Evolutionary conservation across 805 yeast genomes (phyloP).

Genomic region (Komagataella mondaviorum): DNA sequence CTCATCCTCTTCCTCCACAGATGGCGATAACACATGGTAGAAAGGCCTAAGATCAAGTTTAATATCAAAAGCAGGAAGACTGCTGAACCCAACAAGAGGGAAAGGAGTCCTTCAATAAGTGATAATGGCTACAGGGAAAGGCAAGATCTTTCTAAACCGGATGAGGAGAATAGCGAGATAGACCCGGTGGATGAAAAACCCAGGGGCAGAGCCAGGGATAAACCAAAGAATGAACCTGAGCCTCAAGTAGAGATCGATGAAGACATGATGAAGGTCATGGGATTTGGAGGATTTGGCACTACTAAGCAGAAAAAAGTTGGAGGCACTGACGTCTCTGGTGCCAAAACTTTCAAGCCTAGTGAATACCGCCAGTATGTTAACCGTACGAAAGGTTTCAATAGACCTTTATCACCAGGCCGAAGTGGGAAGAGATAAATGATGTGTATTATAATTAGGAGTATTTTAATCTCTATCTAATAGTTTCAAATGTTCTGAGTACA

Average conservation of each 20-base stretch:
- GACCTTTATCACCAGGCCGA: constrained; percentile 38
- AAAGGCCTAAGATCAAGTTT: constrained; percentile 11
- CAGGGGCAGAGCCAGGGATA: background rate
- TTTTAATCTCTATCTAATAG: constrained; percentile 11
- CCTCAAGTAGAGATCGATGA: constrained; percentile 12
- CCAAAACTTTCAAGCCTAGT: constrained; percentile 22
- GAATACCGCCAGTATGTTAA: constrained; percentile 51
- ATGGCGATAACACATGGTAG: background rate
- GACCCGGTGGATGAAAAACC: background rate
- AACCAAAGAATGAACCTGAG: background rate
- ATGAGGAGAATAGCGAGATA: background rate
- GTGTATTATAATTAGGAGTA: background rate
- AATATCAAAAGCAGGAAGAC: constrained; percentile 5
- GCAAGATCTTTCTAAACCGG: background rate
- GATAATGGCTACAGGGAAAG: constrained; percentile 11
- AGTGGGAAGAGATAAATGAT: constrained; percentile 5
- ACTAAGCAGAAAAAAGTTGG: constrained; percentile 45
- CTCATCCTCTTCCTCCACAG: background rate
- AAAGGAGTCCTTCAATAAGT: constrained; percentile 12
- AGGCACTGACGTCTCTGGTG: constrained; percentile 31
- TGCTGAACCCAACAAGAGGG: background rate
- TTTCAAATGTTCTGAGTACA: constrained; percentile 35
- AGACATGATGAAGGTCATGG: constrained; percentile 34
- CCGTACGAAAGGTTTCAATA: constrained; percentile 38
- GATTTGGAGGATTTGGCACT: constrained; percentile 38